These are phyloP conservation scores for Coix lacrymajobi DNA, from an alignment of 176 grass and related monocot genomes.

Conservation along the genomic window DNA sequence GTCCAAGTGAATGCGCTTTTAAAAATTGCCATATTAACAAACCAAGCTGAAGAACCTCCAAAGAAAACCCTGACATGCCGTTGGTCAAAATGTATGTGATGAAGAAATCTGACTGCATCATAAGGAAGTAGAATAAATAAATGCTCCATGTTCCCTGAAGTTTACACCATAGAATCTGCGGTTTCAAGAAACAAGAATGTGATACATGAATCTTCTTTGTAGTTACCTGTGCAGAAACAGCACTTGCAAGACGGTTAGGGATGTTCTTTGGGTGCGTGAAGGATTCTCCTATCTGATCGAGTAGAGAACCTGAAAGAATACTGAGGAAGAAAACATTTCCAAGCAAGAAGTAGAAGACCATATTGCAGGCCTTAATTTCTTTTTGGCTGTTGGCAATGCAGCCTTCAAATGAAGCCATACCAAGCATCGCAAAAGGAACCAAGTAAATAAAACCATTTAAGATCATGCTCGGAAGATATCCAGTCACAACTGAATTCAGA, in stretches of 20 bases:
- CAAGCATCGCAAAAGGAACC: constrained; percentile 75
- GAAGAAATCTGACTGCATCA: constrained; percentile 90
- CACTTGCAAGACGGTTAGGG: constrained; percentile 70
- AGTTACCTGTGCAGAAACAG: constrained; percentile 83
- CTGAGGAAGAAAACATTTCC: constrained; percentile 95
- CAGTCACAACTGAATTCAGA: constrained; percentile 67
- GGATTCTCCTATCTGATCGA: constrained; percentile 76
- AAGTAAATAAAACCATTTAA: constrained; percentile 89
- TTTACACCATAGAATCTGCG: neutral
- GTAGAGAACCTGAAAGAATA: constrained; percentile 72
- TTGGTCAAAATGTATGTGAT: constrained; percentile 94
- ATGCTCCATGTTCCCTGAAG: neutral
- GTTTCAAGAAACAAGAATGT: neutral
- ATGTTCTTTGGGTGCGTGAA: constrained; percentile 83
- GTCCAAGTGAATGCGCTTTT: constrained; percentile 32
- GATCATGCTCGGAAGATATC: constrained; percentile 79
- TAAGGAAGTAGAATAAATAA: constrained; percentile 10
- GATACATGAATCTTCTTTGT: neutral
- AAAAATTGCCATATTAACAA: constrained; percentile 66
- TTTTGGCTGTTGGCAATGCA: constrained; percentile 58
- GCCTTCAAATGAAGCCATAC: constrained; percentile 67
- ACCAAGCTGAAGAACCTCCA: constrained; percentile 82
- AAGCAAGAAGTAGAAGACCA: constrained; percentile 94
- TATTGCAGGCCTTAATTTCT: constrained; percentile 80
- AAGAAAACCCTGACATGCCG: constrained; percentile 87